These are phyloP conservation scores for Solanum dulcamara DNA, from an alignment of 257 asterid species.

Conservation along the genomic window DNA sequence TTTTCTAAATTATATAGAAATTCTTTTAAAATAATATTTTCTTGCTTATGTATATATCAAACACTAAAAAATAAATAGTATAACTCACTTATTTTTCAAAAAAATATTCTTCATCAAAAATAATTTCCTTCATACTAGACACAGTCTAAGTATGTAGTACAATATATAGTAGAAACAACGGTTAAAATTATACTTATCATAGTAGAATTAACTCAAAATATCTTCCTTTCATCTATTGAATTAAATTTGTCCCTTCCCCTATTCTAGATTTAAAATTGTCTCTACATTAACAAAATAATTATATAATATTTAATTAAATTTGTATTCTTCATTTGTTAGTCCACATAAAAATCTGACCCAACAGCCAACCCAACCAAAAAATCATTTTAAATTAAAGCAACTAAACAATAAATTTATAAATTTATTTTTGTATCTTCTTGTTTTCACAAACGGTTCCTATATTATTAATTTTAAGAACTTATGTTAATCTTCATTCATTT, in stretches of 20 bases:
- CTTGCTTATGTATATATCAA: neutral
- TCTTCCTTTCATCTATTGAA: neutral
- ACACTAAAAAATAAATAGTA: neutral
- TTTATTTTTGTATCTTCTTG: neutral
- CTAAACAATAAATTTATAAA: neutral
- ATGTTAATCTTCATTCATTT: neutral
- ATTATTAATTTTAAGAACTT: neutral
- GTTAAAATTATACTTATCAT: too few species aligned
- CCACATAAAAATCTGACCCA: neutral
- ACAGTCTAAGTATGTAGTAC: neutral
- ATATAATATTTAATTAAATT: neutral
- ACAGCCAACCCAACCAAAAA: neutral
- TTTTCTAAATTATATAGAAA: too few species aligned
- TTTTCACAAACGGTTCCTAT: neutral
- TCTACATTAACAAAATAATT: neutral
- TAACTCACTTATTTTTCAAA: too few species aligned
- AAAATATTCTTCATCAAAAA: neutral
- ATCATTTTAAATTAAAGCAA: neutral
- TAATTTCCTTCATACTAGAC: too few species aligned
- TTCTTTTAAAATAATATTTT: neutral
- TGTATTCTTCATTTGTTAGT: neutral
- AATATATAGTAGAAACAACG: too few species aligned
- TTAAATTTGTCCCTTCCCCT: neutral
- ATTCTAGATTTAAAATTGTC: neutral
- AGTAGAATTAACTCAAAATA: neutral